Evolutionary conservation across 192 early-diverging fungal species (phyloP), one percentile per base, ranked within the genome.

Genomic region (Coemansia sp.): DNA sequence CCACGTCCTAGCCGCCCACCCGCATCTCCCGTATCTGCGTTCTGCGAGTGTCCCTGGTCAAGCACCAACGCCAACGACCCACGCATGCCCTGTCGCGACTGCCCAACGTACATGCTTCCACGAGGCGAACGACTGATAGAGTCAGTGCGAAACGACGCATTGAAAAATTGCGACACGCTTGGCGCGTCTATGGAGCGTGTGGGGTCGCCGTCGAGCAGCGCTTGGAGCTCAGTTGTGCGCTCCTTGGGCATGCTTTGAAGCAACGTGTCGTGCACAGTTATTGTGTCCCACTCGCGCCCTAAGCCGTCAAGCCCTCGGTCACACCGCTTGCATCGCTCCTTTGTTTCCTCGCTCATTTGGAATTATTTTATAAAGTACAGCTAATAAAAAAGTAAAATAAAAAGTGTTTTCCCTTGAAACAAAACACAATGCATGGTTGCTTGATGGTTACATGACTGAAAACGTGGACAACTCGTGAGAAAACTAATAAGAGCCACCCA

Each of bases 111-210:
- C 4, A 32, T 32, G 29, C 29, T 32, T 32, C 29, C 29, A 5
- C 29, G 29, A 6, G 29, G 29, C 5, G 29, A 32, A 0, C 5
- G 29, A 6, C 29, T 22, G 14, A 71, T 29, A 7, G 53, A 47
- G 65, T 80, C 77, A 1, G 72, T 63, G 49, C 77, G 65, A 49
- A 80, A 73, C 9, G 65, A 63, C 29, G 74, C 58, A 50, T 52
- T 68, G 35, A 80, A 58, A 24, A 74, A 62, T 37, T 69, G 64
- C 12, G 77, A 74, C 15, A 74, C 14, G 19, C 74, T 69, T 5
- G 43, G 17, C 1, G 62, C 4, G 7, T 62, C 57, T 12, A 29
- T 43, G 0, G 21, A 14, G 5, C 27, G 3, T 21, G 0, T 21
- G 48, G 38, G 17, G 24, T 22, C 38, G 67, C 27, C 25, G 60